Evolutionary conservation across 768 basidiomycete species (phyloP).

Genomic region (Coprinopsis cinerea): DNA sequence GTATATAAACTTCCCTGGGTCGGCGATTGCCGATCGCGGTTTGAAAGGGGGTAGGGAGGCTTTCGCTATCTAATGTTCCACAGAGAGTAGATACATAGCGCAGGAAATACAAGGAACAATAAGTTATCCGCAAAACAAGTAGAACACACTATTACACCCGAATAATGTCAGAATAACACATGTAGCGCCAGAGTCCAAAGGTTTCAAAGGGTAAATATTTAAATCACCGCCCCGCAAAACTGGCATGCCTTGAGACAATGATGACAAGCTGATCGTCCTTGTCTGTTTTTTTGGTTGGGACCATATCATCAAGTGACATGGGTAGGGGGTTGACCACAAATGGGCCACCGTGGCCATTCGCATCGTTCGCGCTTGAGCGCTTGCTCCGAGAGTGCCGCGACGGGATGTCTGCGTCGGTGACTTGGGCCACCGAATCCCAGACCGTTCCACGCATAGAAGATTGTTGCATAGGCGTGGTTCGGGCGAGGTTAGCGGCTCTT

Average conservation of each 20-base stretch:
- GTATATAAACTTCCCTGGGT: no score
- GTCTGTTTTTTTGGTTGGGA: slow-evolving; percentile 18
- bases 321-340: slow-evolving; percentile 42
- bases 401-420: slow-evolving; percentile 11
- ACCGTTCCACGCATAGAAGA: slow-evolving; percentile 18
- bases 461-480: slow-evolving; percentile 7
- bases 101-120: background rate
- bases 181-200: no score
- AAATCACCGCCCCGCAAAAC: slow-evolving; percentile 35
- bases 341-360: background rate
- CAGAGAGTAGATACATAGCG: slow-evolving; percentile 3
- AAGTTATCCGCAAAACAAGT: no score
- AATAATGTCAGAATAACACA: no score
- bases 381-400: background rate
- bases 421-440: slow-evolving; percentile 19
- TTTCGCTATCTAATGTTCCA: no score
- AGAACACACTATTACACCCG: no score
- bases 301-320: slow-evolving; percentile 50
- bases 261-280: slow-evolving; percentile 19
- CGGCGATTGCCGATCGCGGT: no score
- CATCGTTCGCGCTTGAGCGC: background rate
- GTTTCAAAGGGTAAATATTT: slow-evolving; percentile 2
- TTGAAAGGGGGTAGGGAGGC: no score
- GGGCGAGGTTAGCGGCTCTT: slow-evolving; percentile 6
- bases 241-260: slow-evolving; percentile 29